phyloP scores from a whole-genome alignment of 2,329 filamentous ascomycete genomes.

The Diplodia mutila region DNA sequence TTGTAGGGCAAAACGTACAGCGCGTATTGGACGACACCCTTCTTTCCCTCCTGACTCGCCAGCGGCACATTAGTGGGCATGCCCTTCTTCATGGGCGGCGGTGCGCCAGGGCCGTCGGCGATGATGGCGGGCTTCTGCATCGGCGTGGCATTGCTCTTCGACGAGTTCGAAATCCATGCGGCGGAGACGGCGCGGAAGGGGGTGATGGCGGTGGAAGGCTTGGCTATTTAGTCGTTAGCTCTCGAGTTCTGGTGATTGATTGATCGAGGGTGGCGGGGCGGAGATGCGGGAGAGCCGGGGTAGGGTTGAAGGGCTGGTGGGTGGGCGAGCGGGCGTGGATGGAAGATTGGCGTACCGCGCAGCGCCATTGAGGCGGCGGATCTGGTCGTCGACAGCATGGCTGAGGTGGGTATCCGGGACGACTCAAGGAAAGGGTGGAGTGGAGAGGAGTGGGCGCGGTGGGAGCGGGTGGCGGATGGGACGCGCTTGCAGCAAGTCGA shows the following conservation, averaged over 20 bases:
- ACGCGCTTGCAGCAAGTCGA: conserved; percentile 27
- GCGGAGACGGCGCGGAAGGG: conserved; percentile 65
- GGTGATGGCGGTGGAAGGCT: conserved; percentile 65
- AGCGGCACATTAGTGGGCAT: conserved; percentile 69
- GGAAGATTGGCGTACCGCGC: conserved; percentile 48
- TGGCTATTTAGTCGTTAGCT: conserved; percentile 54
- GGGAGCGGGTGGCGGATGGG: conserved; percentile 39
- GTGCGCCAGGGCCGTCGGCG: conserved; percentile 57
- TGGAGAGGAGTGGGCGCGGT: conserved; percentile 34
- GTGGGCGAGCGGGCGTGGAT: conserved; percentile 13
- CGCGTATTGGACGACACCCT: conserved; percentile 82
- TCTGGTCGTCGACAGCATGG: conserved; percentile 57
- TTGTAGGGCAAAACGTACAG: conserved; percentile 64
- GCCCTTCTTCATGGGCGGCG: conserved; percentile 59
- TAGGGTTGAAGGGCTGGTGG: neutral
- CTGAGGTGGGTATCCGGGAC: neutral
- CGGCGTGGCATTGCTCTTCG: conserved; percentile 64
- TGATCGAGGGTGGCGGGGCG: neutral
- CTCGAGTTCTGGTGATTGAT: neutral
- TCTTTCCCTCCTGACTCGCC: conserved; percentile 76
- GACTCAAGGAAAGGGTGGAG: conserved; percentile 35
- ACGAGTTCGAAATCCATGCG: conserved; percentile 67
- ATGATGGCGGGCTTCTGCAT: conserved; percentile 57
- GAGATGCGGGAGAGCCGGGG: neutral
- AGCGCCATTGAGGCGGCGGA: conserved; percentile 58